Evolutionary conservation across 176 grass and related monocot species (phyloP).

Genomic region (Aegilops longissima): DNA sequence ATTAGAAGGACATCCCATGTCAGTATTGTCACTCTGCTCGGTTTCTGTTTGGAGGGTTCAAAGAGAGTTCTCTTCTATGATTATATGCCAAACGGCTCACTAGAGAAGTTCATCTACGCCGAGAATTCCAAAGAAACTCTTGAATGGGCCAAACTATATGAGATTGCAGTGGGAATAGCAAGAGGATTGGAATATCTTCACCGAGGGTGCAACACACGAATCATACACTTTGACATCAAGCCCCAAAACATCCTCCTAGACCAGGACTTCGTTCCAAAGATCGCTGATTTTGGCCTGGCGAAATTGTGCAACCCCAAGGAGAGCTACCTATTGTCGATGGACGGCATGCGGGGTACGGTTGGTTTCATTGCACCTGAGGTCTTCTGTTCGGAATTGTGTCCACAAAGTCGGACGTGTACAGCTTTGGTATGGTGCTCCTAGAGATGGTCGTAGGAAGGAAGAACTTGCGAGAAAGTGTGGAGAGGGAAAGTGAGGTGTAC

Average conservation of each 20-base stretch:
- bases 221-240: background rate
- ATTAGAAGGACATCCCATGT: constrained; percentile 12
- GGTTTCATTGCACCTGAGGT: constrained; percentile 22
- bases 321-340: constrained; percentile 40
- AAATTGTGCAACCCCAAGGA: constrained; percentile 44
- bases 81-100: background rate
- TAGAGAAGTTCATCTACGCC: background rate
- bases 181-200: constrained; percentile 13
- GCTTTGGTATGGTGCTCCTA: constrained; percentile 52
- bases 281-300: constrained; percentile 49
- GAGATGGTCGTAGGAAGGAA: constrained; percentile 51
- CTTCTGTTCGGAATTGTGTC: constrained; percentile 35
- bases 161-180: constrained; percentile 26
- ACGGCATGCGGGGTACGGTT: constrained; percentile 41
- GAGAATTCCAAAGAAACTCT: background rate
- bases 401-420: constrained; percentile 59
- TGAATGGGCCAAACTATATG: constrained; percentile 38
- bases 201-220: background rate
- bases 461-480: constrained; percentile 32
- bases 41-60: constrained; percentile 2
- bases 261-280: constrained; percentile 6
- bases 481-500: too few species aligned
- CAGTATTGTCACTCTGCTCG: constrained; percentile 36
- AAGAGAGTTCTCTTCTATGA: background rate
- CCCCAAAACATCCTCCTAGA: constrained; percentile 5